Conservation (phyloP, 2,329 filamentous ascomycete species). For the Tolypocladium guangdongense region DNA sequence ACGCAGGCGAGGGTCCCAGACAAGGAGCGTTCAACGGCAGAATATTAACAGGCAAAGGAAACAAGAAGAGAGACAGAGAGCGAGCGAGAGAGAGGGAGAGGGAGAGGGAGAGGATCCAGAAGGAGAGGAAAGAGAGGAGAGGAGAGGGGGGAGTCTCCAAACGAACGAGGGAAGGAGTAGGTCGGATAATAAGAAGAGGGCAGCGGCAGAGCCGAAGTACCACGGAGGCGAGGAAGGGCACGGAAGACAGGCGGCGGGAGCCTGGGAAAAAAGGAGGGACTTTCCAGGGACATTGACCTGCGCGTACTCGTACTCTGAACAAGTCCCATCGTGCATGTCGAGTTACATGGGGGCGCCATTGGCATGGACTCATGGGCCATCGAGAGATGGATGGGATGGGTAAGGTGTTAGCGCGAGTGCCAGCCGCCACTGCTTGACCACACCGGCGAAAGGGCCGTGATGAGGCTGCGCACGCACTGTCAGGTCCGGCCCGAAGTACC, state of each 20-base stretch:
- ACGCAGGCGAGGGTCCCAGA: neutral
- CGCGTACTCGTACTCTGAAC: no score
- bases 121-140: slow-evolving; percentile 7
- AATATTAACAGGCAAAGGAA: slow-evolving; percentile 6
- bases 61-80: slow-evolving; percentile 4
- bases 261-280: neutral
- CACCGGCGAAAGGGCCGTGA: neutral
- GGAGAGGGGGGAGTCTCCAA: slow-evolving; percentile 2
- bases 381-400: neutral
- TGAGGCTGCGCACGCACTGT: neutral
- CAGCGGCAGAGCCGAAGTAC: slow-evolving; percentile 9
- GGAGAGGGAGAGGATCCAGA: slow-evolving; percentile 3
- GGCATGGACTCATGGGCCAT: neutral
- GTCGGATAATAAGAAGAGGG: slow-evolving; percentile 7
- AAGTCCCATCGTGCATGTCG: neutral
- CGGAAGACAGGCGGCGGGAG: neutral
- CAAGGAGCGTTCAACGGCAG: slow-evolving; percentile 3
- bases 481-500: neutral
- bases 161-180: slow-evolving; percentile 3
- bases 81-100: slow-evolving; percentile 6
- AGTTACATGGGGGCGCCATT: neutral
- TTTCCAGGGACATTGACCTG: neutral
- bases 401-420: neutral
- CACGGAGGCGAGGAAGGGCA: neutral
- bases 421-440: neutral